Percentiles rank a stretch among this genome's conserved stretches.
Conservation (phyloP, 495 filamentous ascomycete species). For the Chaetomium cochliodes region DNA sequence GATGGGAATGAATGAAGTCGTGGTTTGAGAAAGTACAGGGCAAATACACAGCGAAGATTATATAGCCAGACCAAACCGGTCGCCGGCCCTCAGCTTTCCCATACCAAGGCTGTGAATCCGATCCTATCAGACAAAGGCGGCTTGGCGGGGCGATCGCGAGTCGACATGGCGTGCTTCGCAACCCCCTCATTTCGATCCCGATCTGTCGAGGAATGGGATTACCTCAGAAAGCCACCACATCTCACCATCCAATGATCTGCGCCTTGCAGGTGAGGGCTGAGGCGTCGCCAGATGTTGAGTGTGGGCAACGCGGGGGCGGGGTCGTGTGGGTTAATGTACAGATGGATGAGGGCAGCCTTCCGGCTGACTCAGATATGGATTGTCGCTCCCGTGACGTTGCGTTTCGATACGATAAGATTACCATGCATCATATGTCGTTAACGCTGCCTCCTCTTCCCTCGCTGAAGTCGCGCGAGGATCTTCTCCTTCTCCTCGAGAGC, state of each 20-base stretch:
- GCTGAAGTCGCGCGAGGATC: slow-evolving; percentile 33
- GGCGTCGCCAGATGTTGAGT: not conserved
- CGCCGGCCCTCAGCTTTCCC: not conserved
- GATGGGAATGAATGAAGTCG: not conserved
- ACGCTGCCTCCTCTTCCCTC: slow-evolving; percentile 19
- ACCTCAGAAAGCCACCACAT: slow-evolving; percentile 30
- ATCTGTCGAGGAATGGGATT: slow-evolving; percentile 10
- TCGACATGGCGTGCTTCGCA: slow-evolving; percentile 15
- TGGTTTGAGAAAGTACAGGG: not conserved
- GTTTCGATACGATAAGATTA: slow-evolving; percentile 1
- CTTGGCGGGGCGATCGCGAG: slow-evolving; percentile 1
- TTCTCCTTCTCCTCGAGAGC: slow-evolving; percentile 46
- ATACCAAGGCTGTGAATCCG: not conserved
- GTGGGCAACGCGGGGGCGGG: not conserved
- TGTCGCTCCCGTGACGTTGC: slow-evolving; percentile 4
- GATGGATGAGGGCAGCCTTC: not conserved
- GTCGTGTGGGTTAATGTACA: slow-evolving; percentile 12
- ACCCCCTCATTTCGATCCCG: not conserved
- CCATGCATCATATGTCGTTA: slow-evolving; percentile 8
- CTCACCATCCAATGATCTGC: slow-evolving; percentile 25
- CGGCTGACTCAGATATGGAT: not conserved
- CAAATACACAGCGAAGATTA: slow-evolving; percentile 13
- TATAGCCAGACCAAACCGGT: not conserved
- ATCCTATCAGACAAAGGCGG: not conserved
- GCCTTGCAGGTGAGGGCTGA: not conserved